Evolutionary conservation across 73 alveolate genomes (phyloP).

Genomic region (Blepharisma stoltei): DNA sequence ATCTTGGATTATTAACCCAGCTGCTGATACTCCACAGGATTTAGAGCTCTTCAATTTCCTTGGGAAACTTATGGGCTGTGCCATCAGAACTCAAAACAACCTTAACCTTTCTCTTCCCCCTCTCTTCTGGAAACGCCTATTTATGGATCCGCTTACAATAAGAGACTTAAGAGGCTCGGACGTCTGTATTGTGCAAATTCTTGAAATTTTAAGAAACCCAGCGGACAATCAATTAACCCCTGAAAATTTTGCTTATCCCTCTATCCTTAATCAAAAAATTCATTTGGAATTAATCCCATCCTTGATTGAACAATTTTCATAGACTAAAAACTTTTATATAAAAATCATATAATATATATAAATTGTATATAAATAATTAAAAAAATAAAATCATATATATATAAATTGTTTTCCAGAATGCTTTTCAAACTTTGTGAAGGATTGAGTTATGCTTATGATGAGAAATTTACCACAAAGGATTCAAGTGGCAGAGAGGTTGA

Average conservation of each 20-base stretch:
- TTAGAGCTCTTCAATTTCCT: conserved; percentile 63
- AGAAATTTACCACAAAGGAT: conserved; percentile 65
- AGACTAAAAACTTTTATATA: too few relatives aligned
- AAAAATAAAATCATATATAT: too few relatives aligned
- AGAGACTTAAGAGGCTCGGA: conserved; percentile 39
- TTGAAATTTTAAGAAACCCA: conserved; percentile 31
- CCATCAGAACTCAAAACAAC: conserved; percentile 68
- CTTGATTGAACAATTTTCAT: too few relatives aligned
- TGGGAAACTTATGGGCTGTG: conserved; percentile 83
- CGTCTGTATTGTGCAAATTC: conserved; percentile 35
- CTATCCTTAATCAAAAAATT: too few relatives aligned
- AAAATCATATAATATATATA: too few relatives aligned
- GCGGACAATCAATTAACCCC: conserved; percentile 26
- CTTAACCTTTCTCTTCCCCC: conserved; percentile 80
- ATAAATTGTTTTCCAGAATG: too few relatives aligned
- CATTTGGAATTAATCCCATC: too few relatives aligned
- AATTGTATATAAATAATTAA: too few relatives aligned
- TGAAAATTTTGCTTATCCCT: neutral
- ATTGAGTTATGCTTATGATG: conserved; percentile 21
- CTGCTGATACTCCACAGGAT: conserved; percentile 36
- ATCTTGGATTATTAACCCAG: conserved; percentile 63
- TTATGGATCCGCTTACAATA: conserved; percentile 28
- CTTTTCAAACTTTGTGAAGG: too few relatives aligned
- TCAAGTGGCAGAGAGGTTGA: conserved; percentile 77
- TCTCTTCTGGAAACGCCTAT: conserved; percentile 71